Percentiles rank a stretch among this genome's conserved stretches.
Conservation (phyloP, 2,329 filamentous ascomycete genomes). For the Cladosporium oxysporum region DNA sequence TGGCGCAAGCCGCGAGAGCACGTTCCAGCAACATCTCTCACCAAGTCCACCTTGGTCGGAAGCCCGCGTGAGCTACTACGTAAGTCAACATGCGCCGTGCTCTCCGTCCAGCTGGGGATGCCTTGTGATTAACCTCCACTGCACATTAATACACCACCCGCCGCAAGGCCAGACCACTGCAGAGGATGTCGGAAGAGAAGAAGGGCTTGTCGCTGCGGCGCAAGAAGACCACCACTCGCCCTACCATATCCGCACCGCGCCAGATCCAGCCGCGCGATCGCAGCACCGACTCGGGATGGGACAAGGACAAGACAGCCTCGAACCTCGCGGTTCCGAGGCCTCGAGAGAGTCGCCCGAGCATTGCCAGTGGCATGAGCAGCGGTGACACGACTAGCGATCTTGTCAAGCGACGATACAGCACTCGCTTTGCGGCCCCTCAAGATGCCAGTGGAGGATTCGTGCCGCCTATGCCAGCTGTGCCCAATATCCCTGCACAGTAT, state of each 20-base stretch:
- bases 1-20: slow-evolving; percentile 7
- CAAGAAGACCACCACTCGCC: slow-evolving; percentile 59
- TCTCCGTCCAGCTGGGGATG: not conserved
- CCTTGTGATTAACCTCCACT: not conserved
- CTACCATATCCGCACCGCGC: slow-evolving; percentile 62
- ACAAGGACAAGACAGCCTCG: slow-evolving; percentile 23
- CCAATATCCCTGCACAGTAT: slow-evolving; percentile 61
- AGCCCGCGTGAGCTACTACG: slow-evolving; percentile 9
- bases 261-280: slow-evolving; percentile 46
- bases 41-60: not conserved
- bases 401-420: slow-evolving; percentile 92
- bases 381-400: slow-evolving; percentile 69
- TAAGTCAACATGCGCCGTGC: slow-evolving; percentile 6
- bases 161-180: not conserved
- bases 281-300: slow-evolving; percentile 22
- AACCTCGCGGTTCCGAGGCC: slow-evolving; percentile 16
- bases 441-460: slow-evolving; percentile 62
- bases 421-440: slow-evolving; percentile 72
- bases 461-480: slow-evolving; percentile 59
- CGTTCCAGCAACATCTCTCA: slow-evolving; percentile 8
- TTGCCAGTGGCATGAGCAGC: slow-evolving; percentile 36
- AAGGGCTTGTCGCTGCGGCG: slow-evolving; percentile 58
- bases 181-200: slow-evolving; percentile 51
- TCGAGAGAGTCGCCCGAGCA: slow-evolving; percentile 29
- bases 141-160: not conserved